Percentiles rank a stretch among this genome's conserved stretches.
Evolutionary conservation across 352 stramenopile genomes (phyloP).

Genomic region (Phytopythium vexans): DNA sequence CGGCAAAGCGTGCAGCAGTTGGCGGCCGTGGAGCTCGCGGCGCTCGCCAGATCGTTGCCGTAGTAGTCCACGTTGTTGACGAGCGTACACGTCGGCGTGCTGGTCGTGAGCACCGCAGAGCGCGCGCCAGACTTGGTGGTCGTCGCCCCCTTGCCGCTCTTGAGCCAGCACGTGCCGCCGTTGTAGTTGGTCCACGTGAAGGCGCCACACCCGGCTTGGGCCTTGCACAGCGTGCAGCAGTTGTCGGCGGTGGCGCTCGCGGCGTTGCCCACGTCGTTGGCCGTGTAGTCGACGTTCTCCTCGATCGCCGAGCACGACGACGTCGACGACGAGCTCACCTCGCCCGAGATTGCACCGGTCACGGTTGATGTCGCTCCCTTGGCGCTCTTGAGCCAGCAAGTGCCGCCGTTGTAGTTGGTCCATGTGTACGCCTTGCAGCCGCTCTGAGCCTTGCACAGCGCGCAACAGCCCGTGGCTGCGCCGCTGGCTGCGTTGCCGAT

Average conservation of each 20-base stretch:
- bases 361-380: constrained; percentile 12
- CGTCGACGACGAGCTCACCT: neutral
- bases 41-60: constrained; percentile 36
- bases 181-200: constrained; percentile 51
- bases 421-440: constrained; percentile 49
- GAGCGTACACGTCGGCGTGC: neutral
- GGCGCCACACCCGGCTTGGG: constrained; percentile 27
- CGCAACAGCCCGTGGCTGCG: constrained; percentile 22
- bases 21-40: constrained; percentile 19
- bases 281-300: constrained; percentile 29
- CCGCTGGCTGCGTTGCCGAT: constrained; percentile 13
- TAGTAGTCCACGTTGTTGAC: constrained; percentile 18
- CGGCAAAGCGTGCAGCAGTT: constrained; percentile 35
- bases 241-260: constrained; percentile 15
- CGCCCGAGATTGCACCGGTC: constrained; percentile 9
- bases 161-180: constrained; percentile 54
- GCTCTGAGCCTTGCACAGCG: constrained; percentile 17
- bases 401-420: constrained; percentile 35
- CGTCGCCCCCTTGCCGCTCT: constrained; percentile 30
- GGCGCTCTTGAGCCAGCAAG: constrained; percentile 54
- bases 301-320: constrained; percentile 20
- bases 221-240: constrained; percentile 31
- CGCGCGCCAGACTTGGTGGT: constrained; percentile 8
- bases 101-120: constrained; percentile 10
- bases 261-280: constrained; percentile 17